Evolutionary conservation across 768 basidiomycete species (phyloP).

Genomic region (Piloderma croceum): DNA sequence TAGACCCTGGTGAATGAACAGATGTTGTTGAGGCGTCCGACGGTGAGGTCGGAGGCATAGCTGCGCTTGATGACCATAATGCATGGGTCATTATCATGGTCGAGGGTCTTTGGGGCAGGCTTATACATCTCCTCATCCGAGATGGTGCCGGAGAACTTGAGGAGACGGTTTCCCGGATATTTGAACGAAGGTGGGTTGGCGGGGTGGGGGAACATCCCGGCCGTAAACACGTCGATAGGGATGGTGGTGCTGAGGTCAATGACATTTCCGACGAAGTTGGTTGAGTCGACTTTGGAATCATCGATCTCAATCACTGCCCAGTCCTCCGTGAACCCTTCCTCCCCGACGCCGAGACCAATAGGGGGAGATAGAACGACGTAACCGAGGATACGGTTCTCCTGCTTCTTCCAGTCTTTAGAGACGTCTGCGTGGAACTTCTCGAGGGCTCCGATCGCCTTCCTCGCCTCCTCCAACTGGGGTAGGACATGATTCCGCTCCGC

Average conservation of each 20-base stretch:
- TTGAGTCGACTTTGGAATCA: constrained; percentile 15
- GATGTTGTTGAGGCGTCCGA: constrained; percentile 10
- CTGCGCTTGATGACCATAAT: constrained; percentile 17
- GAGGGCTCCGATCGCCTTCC: constrained; percentile 13
- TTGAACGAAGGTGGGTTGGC: constrained; percentile 12
- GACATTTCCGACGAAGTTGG: constrained; percentile 16
- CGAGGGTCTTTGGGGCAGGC: constrained; percentile 6
- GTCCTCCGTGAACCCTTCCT: constrained; percentile 15
- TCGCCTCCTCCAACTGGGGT: constrained; percentile 6
- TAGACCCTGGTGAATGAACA: constrained; percentile 12
- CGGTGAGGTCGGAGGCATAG: constrained; percentile 6
- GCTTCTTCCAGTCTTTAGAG: constrained; percentile 12
- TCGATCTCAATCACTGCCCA: constrained; percentile 23
- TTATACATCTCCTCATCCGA: constrained; percentile 15
- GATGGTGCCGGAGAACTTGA: constrained; percentile 9
- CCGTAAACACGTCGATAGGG: constrained; percentile 7
- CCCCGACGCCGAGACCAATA: constrained; percentile 9
- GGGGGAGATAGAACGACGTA: constrained; percentile 21
- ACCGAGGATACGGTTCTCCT: constrained; percentile 18
- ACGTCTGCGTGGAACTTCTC: constrained; percentile 12
- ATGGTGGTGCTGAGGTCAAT: constrained; percentile 17
- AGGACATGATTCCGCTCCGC: constrained; percentile 3
- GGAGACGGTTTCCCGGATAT: constrained; percentile 17
- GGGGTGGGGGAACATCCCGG: constrained; percentile 13
- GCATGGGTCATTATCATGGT: constrained; percentile 8